A percentile compares a stretch with the other conserved stretches of the same genome.
Conservation (phyloP, 257 asterid species). For the Solanum bukasovii region DNA sequence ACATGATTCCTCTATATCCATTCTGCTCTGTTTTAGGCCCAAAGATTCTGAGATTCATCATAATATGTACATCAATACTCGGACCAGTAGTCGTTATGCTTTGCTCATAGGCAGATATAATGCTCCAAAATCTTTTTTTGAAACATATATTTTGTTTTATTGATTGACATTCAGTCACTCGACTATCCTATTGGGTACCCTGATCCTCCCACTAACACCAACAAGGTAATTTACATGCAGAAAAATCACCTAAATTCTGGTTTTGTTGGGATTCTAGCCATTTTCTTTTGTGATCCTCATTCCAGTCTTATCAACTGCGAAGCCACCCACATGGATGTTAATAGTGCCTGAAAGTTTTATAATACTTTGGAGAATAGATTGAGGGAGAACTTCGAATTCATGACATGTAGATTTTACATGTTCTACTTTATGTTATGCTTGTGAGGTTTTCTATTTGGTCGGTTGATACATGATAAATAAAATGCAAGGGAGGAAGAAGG, state of each 20-base stretch:
- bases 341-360: not conserved
- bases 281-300: not conserved
- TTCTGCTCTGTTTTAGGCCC: not conserved
- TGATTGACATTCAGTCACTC: not conserved
- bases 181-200: not conserved
- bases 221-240: not conserved
- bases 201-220: not conserved
- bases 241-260: not conserved
- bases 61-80: not conserved
- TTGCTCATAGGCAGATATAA: not conserved
- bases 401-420: not conserved
- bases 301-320: not conserved
- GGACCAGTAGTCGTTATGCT: not conserved
- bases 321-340: not conserved
- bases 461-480: not conserved
- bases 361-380: not conserved
- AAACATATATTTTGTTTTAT: not conserved
- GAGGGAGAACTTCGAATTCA: not conserved
- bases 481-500: not conserved
- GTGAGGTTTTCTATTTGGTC: not conserved
- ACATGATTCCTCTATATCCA: not conserved
- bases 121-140: not conserved
- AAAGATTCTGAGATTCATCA: not conserved
- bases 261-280: not conserved
- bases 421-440: not conserved